Conservation (phyloP, 2,329 filamentous ascomycete genomes). For the Trichophyton schoenleinii region DNA sequence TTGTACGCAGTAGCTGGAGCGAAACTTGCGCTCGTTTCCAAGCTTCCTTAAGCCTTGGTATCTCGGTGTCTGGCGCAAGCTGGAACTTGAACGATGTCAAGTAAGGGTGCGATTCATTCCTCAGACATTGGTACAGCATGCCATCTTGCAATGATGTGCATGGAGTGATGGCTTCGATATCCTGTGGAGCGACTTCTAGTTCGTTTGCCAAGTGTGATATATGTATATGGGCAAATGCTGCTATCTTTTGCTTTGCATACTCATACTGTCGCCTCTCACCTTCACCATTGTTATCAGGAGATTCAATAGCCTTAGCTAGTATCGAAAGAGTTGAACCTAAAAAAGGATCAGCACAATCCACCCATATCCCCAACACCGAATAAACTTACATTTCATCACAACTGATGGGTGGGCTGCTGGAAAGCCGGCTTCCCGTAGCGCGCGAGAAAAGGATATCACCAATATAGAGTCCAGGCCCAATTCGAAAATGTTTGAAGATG, state of each 20-base stretch:
- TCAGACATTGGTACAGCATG: slow-evolving; percentile 60
- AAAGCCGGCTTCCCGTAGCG: slow-evolving; percentile 53
- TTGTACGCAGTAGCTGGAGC: slow-evolving; percentile 57
- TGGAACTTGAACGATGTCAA: slow-evolving; percentile 62
- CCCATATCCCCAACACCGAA: slow-evolving; percentile 36
- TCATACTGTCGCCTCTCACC: slow-evolving; percentile 21
- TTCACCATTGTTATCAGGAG: slow-evolving; percentile 5
- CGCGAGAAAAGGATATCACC: slow-evolving; percentile 55
- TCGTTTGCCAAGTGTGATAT: slow-evolving; percentile 39
- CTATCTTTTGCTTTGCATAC: slow-evolving; percentile 48
- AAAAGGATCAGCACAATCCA: slow-evolving; percentile 7
- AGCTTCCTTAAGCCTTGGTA: slow-evolving; percentile 39
- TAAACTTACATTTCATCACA: slow-evolving; percentile 48
- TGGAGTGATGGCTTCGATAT: slow-evolving; percentile 62
- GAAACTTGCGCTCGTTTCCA: slow-evolving; percentile 44
- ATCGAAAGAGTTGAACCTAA: slow-evolving; percentile 27
- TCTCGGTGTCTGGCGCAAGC: slow-evolving; percentile 37
- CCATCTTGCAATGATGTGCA: slow-evolving; percentile 81
- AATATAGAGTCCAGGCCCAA: slow-evolving; percentile 82
- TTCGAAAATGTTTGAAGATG: slow-evolving; percentile 63
- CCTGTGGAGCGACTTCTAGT: slow-evolving; percentile 38
- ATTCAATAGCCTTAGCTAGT: slow-evolving; percentile 24
- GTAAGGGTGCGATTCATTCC: slow-evolving; percentile 49
- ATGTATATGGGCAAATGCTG: slow-evolving; percentile 53
- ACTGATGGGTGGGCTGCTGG: slow-evolving; percentile 48